Evolutionary conservation across 352 stramenopile species (phyloP), one percentile per base, ranked within the genome.

Genomic region (Achlya hypogyna): DNA sequence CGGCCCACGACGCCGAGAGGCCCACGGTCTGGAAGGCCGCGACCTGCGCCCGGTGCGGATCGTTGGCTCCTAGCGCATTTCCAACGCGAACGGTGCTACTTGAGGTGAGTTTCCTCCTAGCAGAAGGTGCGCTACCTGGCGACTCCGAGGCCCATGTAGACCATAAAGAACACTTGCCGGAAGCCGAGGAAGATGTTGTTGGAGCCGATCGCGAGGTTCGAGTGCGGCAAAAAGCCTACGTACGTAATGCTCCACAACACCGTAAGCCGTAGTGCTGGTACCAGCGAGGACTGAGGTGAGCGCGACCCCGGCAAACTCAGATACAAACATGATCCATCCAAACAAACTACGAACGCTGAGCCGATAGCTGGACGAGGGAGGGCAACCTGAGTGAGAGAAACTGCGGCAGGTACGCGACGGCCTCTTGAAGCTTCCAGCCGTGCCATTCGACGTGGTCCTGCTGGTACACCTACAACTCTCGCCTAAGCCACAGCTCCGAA

Each of bases 271-370:
- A 16, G 34, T 35, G 6, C 23, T 38, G 10, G 51, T 31, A 58
- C 51, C 83, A 1, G 85, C 86, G 12, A 84, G 72, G 0, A 96
- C 69, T 12, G 81, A 77, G 35, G 91, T 75, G 0, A 73, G 69
- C 9, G 86, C 84, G 51, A 91, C 94, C 18, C 81, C 82, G 74
- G 78, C 89, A 56, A 87, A 91, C 72, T 95, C 85, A 59, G 88
- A 95, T 68, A 92, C 79, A 31, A 92, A 78, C 80, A 95, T 91
- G 34, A 86, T 69, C 69, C 53, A 63, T 18, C 53, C 53, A 63
- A 63, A 63, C 35, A 31, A 28, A 92, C 75, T 1, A 84, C 87
- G 1, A 80, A 89, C 32, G 89, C 83, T 86, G 27, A 96, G 76
- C 12, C 74, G 6, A 10, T 9, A 1, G 14, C 6, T 25, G 0